A percentile compares a stretch with the other conserved stretches of the same genome.
phyloP scores from a whole-genome alignment of 139 green algal genomes.

The Picochlorum sp. region DNA sequence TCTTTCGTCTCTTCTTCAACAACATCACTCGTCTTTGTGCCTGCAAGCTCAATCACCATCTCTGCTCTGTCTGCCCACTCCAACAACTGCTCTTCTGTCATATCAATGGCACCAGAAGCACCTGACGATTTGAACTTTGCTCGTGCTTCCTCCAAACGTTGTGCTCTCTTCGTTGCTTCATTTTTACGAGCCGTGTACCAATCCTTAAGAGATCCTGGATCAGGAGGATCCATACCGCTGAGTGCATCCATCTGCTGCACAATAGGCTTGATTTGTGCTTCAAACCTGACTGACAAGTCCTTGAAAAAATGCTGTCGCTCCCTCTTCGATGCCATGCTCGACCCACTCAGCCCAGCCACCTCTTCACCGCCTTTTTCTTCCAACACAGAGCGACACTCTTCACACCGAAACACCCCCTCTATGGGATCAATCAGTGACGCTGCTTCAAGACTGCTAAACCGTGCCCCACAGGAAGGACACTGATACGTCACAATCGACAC shows the following conservation, averaged over 20 bases:
- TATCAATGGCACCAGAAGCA: neutral
- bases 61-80: conserved; percentile 29
- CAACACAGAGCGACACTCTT: conserved; percentile 23
- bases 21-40: neutral
- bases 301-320: conserved; percentile 2
- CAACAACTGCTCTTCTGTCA: conserved; percentile 24
- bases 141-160: conserved; percentile 12
- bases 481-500: conserved; percentile 21
- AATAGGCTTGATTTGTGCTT: neutral
- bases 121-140: conserved; percentile 12
- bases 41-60: conserved; percentile 15
- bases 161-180: neutral
- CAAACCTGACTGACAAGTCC: neutral
- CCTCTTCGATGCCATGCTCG: neutral
- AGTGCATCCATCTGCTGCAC: conserved; percentile 26
- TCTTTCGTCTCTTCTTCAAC: conserved; percentile 18
- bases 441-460: conserved; percentile 20
- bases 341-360: neutral
- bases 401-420: conserved; percentile 19
- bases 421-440: conserved; percentile 18
- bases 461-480: conserved; percentile 21
- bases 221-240: conserved; percentile 21
- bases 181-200: conserved; percentile 1
- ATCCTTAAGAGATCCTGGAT: conserved; percentile 26
- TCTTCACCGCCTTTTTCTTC: conserved; percentile 7